Base-by-base conservation (phyloP, 225 moss, liverwort and hornwort species). In the Physcomitrellopsis africana region DNA sequence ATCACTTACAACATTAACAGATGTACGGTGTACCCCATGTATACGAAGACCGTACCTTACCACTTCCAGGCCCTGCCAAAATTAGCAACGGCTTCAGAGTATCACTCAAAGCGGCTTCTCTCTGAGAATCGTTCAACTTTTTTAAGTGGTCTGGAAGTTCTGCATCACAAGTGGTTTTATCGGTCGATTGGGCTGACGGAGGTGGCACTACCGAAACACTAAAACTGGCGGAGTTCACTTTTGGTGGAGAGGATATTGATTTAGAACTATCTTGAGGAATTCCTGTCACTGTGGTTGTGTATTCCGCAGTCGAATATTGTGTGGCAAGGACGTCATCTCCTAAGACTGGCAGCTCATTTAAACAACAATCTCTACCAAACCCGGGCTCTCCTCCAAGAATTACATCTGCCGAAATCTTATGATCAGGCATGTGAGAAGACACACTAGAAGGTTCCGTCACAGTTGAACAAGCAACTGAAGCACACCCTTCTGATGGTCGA, bases 11-110 rank as follows among this genome's bases (percentile, higher is more conserved):
- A 37, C 57, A 58, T 18, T 5, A 79, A 51, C 24, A 45, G 48
- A 62, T 27, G 32, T 63, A 23, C 43, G 45, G 32, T 37, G 32
- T 37, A 37, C 32, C 27, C 56, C 10, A 52, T 46, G 68, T 48
- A 52, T 51, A 24, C 24, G 60, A 23, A 6, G 44, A 8, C 20
- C 63, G 64, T 66, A 97, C 96, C 96, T 97, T 97, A 82, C 96
- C 96, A 85, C 96, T 97, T 64, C 96, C 96, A 60, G 96, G 96
- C 10, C 96, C 96, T 41, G 96, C 96, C 55, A 97, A 72, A 76
- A 97, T 89, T 53, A 97, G 90, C 55, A 97, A 84, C 10, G 96
- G 94, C 70, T 87, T 90, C 3, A 65, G 85, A 45, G 89, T 88
- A 76, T 97, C 86, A 66, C 96, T 91, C 15, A 77, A 53, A 51